phyloP scores from a whole-genome alignment of 176 grass and related monocot species.

The Miscanthus lutarioriparius region DNA sequence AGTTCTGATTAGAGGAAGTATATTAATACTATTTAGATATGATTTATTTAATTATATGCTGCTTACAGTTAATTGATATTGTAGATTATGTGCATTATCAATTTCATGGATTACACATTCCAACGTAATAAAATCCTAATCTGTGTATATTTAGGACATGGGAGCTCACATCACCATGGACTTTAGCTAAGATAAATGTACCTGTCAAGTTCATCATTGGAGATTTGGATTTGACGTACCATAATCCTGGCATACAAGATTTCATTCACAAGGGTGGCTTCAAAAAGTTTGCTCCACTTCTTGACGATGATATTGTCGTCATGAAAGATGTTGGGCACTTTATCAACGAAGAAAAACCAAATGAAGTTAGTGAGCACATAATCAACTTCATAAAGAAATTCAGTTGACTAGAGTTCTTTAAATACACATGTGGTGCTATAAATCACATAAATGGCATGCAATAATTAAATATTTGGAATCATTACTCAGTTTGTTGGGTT shows the following conservation, averaged over 20 bases:
- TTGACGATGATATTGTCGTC: constrained; percentile 58
- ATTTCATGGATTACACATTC: background rate
- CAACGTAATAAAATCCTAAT: background rate
- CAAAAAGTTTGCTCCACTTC: constrained; percentile 58
- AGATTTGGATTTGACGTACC: constrained; percentile 60
- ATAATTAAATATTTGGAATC: background rate
- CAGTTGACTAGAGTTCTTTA: background rate
- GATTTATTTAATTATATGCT: background rate
- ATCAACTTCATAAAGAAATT: constrained; percentile 57
- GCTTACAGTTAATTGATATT: background rate
- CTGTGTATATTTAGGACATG: constrained; percentile 45
- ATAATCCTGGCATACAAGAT: constrained; percentile 51
- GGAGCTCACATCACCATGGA: constrained; percentile 64
- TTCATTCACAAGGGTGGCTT: constrained; percentile 64
- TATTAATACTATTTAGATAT: background rate
- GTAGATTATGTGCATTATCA: background rate
- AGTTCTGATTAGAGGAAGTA: background rate
- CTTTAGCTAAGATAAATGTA: constrained; percentile 51
- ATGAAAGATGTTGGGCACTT: constrained; percentile 63
- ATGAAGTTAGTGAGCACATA: constrained; percentile 54
- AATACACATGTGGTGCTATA: background rate
- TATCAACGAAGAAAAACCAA: constrained; percentile 61
- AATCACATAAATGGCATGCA: background rate
- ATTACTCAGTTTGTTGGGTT: background rate
- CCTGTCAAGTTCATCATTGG: constrained; percentile 65